Evolutionary conservation across 371 early-diverging fungal species (phyloP), one percentile per base, ranked within the genome.

Genomic region (Coemansia linderi): DNA sequence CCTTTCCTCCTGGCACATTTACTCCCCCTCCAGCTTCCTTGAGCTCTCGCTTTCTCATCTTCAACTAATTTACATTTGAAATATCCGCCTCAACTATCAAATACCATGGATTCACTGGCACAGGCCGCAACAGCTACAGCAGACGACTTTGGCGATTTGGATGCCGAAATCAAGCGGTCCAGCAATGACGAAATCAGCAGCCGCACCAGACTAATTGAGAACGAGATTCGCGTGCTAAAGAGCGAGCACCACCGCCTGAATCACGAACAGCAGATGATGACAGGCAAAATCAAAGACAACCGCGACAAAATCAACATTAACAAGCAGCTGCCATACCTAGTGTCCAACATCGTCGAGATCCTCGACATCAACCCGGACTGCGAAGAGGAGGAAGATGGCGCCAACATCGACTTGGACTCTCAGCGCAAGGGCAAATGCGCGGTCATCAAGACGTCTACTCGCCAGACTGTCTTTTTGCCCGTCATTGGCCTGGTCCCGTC

Each of bases 241-340:
- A 91, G 91, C 62, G 99, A 98, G 84, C 86, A 89, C 69, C 82
- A 85, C 65, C 89, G 98, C 15, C 83, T 98, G 61, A 82, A 86
- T 58, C 95, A 96, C 80, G 99, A 98, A 81, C 94, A 96, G 75
- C 82, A 82, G 37, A 85, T 88, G 33, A 92, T 92, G 93, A 90
- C 91, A 69, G 97, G 93, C 69, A 89, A 92, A 78, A 98, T 99
- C 80, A 95, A 95, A 82, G 99, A 99, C 63, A 99, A 99, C 86
- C 90, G 94, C 83, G 97, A 99, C 71, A 99, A 99, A 84, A 98
- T 99, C 81, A 95, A 96, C 83, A 82, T 99, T 82, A 99, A 99
- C 86, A 96, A 95, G 85, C 97, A 98, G 82, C 87, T 99, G 48
- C 99, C 99, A 41, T 99, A 98, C 82, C 87, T 99, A 57, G 99